phyloP scores from a whole-genome alignment of 345 rosid genomes.

The Sonneratia caseolaris region DNA sequence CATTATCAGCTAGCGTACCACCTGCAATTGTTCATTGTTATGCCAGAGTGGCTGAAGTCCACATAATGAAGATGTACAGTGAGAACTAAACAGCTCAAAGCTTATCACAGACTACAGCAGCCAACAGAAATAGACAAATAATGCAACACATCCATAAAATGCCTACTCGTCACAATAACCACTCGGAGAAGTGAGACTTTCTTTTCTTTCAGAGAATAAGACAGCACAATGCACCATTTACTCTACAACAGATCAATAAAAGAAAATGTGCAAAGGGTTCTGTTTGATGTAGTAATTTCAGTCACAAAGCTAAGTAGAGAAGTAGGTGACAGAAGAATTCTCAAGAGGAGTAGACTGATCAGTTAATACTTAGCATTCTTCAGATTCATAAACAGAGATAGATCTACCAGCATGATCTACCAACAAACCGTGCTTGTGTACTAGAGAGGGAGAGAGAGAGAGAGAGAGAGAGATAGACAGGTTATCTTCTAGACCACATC shows the following conservation, averaged over 20 bases:
- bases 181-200: not conserved
- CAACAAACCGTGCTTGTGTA: not conserved
- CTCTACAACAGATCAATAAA: not conserved
- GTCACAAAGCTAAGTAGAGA: not conserved
- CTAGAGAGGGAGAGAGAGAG: not conserved
- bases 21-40: conserved; percentile 23
- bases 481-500: not conserved
- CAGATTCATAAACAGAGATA: not conserved
- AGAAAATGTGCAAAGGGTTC: not conserved
- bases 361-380: not conserved
- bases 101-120: not conserved
- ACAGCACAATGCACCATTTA: not conserved
- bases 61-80: not conserved
- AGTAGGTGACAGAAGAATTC: not conserved
- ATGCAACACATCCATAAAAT: not conserved
- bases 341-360: not conserved
- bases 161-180: not conserved
- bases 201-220: not conserved
- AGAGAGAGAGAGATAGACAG: not conserved
- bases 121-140: not conserved
- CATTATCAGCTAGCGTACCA: conserved; percentile 45
- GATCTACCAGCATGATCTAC: not conserved
- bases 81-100: not conserved
- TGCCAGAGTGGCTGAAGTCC: not conserved
- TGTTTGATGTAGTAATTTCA: not conserved